These are phyloP conservation scores for Rhododendron ovatum DNA, from an alignment of 148 eudicot genomes.

Conservation along the genomic window DNA sequence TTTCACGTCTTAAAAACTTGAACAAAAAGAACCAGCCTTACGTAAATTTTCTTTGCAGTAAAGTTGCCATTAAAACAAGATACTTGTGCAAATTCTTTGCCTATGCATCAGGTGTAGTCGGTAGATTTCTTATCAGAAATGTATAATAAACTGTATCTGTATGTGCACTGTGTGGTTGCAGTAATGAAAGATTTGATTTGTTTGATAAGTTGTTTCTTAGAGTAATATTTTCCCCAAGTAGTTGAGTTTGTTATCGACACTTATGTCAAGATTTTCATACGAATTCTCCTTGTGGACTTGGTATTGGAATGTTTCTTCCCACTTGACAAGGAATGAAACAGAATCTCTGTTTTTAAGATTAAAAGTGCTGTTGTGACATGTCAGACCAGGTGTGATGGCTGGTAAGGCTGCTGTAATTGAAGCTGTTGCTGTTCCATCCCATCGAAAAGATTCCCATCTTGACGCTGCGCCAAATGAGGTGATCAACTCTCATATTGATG, in stretches of 20 bases:
- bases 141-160: neutral
- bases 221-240: neutral
- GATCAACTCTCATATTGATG: constrained; percentile 71
- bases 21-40: neutral
- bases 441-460: constrained; percentile 65
- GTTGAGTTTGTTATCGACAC: neutral
- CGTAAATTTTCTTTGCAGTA: neutral
- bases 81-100: neutral
- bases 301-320: neutral
- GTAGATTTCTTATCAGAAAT: neutral
- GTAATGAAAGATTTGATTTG: neutral
- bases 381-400: constrained; percentile 76
- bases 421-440: constrained; percentile 82
- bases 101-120: neutral
- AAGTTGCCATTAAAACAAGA: neutral
- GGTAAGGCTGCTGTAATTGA: constrained; percentile 91
- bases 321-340: neutral
- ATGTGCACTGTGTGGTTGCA: neutral
- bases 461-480: constrained; percentile 68
- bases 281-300: neutral
- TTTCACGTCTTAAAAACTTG: neutral
- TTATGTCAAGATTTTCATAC: neutral
- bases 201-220: neutral
- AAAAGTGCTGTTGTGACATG: constrained; percentile 3
- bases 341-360: neutral